These are phyloP conservation scores for Erythrobasidium hasegawianum DNA, from an alignment of 1,284 basidiomycete genomes.

Conservation along the genomic window DNA sequence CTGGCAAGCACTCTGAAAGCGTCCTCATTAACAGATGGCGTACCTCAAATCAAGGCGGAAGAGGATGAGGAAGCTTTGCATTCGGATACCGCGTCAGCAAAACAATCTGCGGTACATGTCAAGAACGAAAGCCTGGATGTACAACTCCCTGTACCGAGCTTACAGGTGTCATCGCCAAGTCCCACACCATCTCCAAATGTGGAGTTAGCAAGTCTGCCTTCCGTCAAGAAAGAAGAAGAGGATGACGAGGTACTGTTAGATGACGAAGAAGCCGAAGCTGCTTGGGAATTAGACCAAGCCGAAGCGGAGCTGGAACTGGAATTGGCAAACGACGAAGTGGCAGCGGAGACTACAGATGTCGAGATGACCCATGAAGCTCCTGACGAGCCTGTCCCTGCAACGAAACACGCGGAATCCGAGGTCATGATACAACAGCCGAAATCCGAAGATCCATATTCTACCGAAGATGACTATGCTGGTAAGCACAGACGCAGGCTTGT, in stretches of 20 bases:
- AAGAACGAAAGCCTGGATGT: not conserved
- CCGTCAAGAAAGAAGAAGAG: not conserved
- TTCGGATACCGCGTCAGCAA: not conserved
- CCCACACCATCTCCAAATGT: not conserved
- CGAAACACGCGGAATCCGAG: too few relatives aligned
- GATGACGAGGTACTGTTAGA: not conserved
- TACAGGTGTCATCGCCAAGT: not conserved
- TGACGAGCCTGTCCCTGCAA: not conserved
- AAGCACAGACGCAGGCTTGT: too few relatives aligned
- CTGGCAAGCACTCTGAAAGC: not conserved
- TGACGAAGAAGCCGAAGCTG: not conserved
- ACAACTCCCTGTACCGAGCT: not conserved
- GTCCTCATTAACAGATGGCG: not conserved
- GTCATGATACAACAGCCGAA: not conserved
- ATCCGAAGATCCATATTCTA: slow-evolving; percentile 41
- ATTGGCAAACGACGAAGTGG: not conserved
- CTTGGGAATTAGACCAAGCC: slow-evolving; percentile 1
- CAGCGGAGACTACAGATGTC: not conserved
- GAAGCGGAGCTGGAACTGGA: slow-evolving; percentile 3
- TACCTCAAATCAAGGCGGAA: not conserved
- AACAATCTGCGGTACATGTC: not conserved
- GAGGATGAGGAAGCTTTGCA: not conserved
- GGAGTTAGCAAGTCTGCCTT: not conserved
- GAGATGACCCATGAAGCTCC: not conserved
- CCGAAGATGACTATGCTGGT: too few relatives aligned